Evolutionary conservation across 2,329 filamentous ascomycete species (phyloP).

Genomic region (Aspergillus sp.): DNA sequence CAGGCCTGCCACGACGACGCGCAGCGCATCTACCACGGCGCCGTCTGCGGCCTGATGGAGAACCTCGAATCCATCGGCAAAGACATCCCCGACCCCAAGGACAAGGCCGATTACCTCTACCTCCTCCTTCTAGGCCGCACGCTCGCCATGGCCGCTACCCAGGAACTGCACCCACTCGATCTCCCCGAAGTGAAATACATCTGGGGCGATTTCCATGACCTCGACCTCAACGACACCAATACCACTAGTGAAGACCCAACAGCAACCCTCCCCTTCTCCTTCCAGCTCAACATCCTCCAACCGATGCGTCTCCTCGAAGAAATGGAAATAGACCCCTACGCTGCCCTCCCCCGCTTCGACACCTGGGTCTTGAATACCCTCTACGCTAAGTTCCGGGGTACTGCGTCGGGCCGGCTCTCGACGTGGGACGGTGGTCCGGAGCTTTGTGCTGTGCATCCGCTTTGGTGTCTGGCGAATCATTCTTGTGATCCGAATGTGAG

Average conservation of each 20-base stretch:
- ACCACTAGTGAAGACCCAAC: conserved; percentile 28
- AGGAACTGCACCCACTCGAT: conserved; percentile 59
- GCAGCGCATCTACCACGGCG: conserved; percentile 58
- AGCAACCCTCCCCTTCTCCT: conserved; percentile 60
- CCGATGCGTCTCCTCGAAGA: conserved; percentile 64
- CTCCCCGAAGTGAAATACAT: conserved; percentile 64
- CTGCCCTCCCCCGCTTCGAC: conserved; percentile 44
- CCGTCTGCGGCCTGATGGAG: conserved; percentile 56
- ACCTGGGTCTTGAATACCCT: conserved; percentile 79
- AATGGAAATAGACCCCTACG: conserved; percentile 64
- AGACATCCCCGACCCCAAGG: conserved; percentile 58
- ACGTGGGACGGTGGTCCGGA: conserved; percentile 79
- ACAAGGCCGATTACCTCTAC: conserved; percentile 61
- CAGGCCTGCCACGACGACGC: conserved; percentile 58
- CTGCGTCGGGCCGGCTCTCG: conserved; percentile 81
- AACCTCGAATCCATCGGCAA: conserved; percentile 59
- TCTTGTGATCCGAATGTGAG: conserved; percentile 92
- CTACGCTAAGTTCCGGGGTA: conserved; percentile 89
- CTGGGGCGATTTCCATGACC: conserved; percentile 63
- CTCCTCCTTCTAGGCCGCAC: conserved; percentile 60
- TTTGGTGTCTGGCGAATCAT: conserved; percentile 97
- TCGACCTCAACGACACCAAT: conserved; percentile 21
- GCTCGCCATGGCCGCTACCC: conserved; percentile 63
- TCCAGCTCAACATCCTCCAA: conserved; percentile 59
- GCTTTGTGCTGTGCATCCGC: conserved; percentile 87